A percentile compares a stretch with the other conserved stretches of the same genome.
Evolutionary conservation across 805 yeast genomes (phyloP).

Genomic region (Kodamaea laetipori): DNA sequence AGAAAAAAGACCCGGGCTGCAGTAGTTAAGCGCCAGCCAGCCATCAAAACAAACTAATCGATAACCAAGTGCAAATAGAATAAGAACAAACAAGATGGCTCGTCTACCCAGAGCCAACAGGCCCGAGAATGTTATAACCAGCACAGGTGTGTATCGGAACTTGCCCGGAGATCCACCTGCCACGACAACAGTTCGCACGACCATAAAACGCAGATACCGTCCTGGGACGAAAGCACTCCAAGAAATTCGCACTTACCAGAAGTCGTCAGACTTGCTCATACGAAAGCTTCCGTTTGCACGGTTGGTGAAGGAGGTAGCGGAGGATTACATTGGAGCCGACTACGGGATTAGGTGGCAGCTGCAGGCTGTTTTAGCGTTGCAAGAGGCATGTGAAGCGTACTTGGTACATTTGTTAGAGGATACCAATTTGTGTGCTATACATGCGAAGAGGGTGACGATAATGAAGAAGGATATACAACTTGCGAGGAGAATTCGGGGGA

Average conservation of each 20-base stretch:
- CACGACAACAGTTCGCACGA: slow-evolving; percentile 20
- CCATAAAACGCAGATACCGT: slow-evolving; percentile 47
- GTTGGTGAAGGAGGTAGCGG: slow-evolving; percentile 72
- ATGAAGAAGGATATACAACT: slow-evolving; percentile 82
- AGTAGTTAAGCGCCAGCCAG: slow-evolving; percentile 6
- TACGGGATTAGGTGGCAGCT: slow-evolving; percentile 76
- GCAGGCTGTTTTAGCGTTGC: slow-evolving; percentile 73
- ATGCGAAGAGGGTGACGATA: slow-evolving; percentile 80
- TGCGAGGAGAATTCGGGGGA: slow-evolving; percentile 74
- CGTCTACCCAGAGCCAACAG: slow-evolving; percentile 9
- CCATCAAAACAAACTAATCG: slow-evolving; percentile 5
- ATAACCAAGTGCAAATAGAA: slow-evolving; percentile 1
- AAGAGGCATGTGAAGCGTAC: slow-evolving; percentile 81
- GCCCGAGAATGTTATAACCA: slow-evolving; percentile 14
- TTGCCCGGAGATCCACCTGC: slow-evolving; percentile 57
- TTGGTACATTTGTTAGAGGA: slow-evolving; percentile 73
- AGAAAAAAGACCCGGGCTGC: too few relatives aligned
- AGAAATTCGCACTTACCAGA: slow-evolving; percentile 69
- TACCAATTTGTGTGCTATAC: slow-evolving; percentile 74
- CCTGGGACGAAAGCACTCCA: slow-evolving; percentile 69
- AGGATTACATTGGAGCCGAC: slow-evolving; percentile 53
- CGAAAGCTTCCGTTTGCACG: slow-evolving; percentile 79
- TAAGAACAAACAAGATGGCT: slow-evolving; percentile 10
- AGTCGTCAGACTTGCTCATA: slow-evolving; percentile 64
- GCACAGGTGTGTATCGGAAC: slow-evolving; percentile 45